Evolutionary conservation across 2,329 filamentous ascomycete genomes (phyloP).

Genomic region (Tolypocladium amazonense): DNA sequence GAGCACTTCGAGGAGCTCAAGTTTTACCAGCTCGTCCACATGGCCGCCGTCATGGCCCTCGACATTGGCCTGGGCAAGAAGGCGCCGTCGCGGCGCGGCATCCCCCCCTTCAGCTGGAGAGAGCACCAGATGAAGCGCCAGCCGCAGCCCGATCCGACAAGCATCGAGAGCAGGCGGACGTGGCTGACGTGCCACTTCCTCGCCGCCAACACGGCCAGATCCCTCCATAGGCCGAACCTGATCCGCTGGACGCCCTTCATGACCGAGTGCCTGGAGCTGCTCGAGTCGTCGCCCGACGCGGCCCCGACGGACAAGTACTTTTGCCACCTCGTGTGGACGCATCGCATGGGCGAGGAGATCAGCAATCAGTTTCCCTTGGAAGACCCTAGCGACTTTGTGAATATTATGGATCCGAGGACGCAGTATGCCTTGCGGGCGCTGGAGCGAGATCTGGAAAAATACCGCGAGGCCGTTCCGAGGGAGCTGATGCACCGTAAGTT

Average conservation of each 20-base stretch:
- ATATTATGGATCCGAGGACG: conserved; percentile 50
- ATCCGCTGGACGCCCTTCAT: conserved; percentile 51
- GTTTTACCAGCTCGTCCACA: conserved; percentile 79
- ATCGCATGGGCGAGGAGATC: conserved; percentile 58
- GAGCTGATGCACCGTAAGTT: conserved; percentile 45
- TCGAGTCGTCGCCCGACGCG: conserved; percentile 43
- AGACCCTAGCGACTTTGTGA: conserved; percentile 42
- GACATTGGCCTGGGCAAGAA: conserved; percentile 64
- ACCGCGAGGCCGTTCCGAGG: conserved; percentile 40
- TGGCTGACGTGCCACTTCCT: conserved; percentile 52
- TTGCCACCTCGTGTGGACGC: conserved; percentile 48
- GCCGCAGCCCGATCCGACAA: conserved; percentile 38
- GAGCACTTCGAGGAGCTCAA: conserved; percentile 78
- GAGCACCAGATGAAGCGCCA: conserved; percentile 30
- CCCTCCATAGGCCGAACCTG: conserved; percentile 48
- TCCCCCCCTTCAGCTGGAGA: conserved; percentile 21
- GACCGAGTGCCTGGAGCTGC: conserved; percentile 45
- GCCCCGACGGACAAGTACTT: conserved; percentile 46
- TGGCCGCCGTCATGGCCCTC: conserved; percentile 71
- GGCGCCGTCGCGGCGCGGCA: conserved; percentile 9
- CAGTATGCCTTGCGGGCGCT: conserved; percentile 56
- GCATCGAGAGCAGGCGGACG: conserved; percentile 43
- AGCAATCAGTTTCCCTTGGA: conserved; percentile 56
- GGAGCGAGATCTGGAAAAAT: conserved; percentile 52
- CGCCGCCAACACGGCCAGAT: conserved; percentile 49